Evolutionary conservation across 2,329 filamentous ascomycete species (phyloP).

Genomic region (Apiospora hydei): DNA sequence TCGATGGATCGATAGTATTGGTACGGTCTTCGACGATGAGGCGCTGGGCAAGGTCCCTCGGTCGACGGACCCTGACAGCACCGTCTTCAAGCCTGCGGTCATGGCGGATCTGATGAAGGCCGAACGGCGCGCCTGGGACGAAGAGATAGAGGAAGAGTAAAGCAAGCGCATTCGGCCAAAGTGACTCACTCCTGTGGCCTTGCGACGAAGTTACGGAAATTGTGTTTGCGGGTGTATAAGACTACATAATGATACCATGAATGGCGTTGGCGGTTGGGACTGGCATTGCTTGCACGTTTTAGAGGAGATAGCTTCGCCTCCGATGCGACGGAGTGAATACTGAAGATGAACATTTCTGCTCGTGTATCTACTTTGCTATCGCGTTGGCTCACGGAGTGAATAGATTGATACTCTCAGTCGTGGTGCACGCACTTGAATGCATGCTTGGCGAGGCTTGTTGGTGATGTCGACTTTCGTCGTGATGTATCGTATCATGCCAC

Average conservation of each 20-base stretch:
- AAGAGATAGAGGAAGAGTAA: slow-evolving; percentile 74
- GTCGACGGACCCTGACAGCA: slow-evolving; percentile 66
- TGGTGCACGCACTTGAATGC: neutral
- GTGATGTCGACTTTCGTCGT: neutral
- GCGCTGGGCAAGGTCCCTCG: slow-evolving; percentile 76
- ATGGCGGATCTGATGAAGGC: slow-evolving; percentile 78
- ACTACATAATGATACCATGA: slow-evolving; percentile 26
- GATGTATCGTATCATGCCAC: neutral
- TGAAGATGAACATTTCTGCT: neutral
- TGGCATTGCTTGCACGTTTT: neutral
- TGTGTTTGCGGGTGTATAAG: neutral
- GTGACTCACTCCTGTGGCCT: neutral
- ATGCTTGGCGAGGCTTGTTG: neutral
- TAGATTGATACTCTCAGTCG: neutral
- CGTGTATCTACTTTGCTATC: neutral
- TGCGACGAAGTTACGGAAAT: slow-evolving; percentile 11
- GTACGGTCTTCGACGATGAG: slow-evolving; percentile 87
- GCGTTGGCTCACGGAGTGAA: neutral
- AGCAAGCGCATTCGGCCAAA: slow-evolving; percentile 24
- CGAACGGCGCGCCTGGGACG: slow-evolving; percentile 83
- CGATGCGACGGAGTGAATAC: neutral
- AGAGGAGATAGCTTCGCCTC: neutral
- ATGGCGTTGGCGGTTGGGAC: slow-evolving; percentile 22
- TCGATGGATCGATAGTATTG: slow-evolving; percentile 91
- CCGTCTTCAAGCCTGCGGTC: slow-evolving; percentile 75